Conservation (phyloP, 495 filamentous ascomycete species). For the Penicillium silybi region DNA sequence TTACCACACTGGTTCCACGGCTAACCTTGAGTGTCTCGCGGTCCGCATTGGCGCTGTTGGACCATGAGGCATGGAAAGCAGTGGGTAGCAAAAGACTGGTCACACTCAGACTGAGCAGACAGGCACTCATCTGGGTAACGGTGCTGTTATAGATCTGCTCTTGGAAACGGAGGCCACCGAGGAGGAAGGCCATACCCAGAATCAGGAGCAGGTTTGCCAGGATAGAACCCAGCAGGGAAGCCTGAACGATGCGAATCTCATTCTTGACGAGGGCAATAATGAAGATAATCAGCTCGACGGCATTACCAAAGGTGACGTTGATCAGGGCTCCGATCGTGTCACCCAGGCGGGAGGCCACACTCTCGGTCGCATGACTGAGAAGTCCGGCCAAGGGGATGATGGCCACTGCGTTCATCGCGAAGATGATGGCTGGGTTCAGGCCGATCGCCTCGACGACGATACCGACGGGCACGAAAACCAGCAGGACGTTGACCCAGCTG, state of each 20-base stretch:
- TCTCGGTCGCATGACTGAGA: conserved; percentile 77
- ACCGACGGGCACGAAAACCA: conserved; percentile 77
- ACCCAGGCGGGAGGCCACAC: conserved; percentile 69
- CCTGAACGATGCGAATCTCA: conserved; percentile 87
- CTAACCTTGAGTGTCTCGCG: conserved; percentile 72
- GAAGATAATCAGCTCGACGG: conserved; percentile 86
- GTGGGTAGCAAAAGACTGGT: conserved; percentile 83
- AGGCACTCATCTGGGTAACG: conserved; percentile 93
- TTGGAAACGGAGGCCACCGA: conserved; percentile 80
- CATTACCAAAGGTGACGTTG: conserved; percentile 87
- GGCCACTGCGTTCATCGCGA: conserved; percentile 78
- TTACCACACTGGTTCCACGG: conserved; percentile 83
- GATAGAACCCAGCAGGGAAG: conserved; percentile 82
- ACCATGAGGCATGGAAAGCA: conserved; percentile 87
- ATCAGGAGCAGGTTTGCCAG: conserved; percentile 84
- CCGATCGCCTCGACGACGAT: conserved; percentile 59
- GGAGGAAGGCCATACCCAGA: conserved; percentile 83
- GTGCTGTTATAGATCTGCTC: conserved; percentile 96
- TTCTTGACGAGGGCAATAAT: conserved; percentile 46
- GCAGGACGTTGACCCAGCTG: conserved; percentile 74
- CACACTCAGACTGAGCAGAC: conserved; percentile 82
- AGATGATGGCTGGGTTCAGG: conserved; percentile 52
- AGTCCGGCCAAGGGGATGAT: conserved; percentile 81
- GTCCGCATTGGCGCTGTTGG: conserved; percentile 57
- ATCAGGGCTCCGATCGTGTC: conserved; percentile 78